phyloP scores from a whole-genome alignment of 2,329 filamentous ascomycete species.

The Penicillium sp. region DNA sequence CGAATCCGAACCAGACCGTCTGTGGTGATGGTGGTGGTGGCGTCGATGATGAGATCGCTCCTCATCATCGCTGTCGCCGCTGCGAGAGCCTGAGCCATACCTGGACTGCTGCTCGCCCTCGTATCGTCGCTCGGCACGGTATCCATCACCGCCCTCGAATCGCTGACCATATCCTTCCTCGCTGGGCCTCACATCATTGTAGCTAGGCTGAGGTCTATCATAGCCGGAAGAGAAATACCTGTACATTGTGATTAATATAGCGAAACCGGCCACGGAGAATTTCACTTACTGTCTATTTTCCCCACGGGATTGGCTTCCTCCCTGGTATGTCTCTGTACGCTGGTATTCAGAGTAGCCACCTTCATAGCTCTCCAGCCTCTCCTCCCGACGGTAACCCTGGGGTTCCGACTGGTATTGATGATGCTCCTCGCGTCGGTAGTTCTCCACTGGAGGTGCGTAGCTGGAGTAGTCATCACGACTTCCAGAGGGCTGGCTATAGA shows the following conservation, averaged over 20 bases:
- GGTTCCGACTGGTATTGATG: constrained; percentile 14
- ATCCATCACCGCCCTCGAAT: constrained; percentile 21
- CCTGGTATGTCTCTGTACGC: constrained; percentile 18
- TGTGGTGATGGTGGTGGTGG: constrained; percentile 22
- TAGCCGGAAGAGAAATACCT: constrained; percentile 24
- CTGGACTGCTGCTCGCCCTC: constrained; percentile 24
- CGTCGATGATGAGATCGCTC: constrained; percentile 18
- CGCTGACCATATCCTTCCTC: constrained; percentile 19
- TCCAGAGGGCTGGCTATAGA: constrained; percentile 15
- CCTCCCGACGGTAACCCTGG: constrained; percentile 18
- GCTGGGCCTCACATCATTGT: constrained; percentile 14
- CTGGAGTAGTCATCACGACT: constrained; percentile 13
- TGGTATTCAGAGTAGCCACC: constrained; percentile 17
- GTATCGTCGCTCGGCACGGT: constrained; percentile 21
- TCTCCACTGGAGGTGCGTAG: constrained; percentile 12
- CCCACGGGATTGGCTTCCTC: constrained; percentile 11
- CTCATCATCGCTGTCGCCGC: constrained; percentile 18
- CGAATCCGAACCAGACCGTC: constrained; percentile 20
- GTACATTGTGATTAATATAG: constrained; percentile 7
- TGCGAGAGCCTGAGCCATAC: constrained; percentile 21
- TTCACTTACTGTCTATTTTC: constrained; percentile 25
- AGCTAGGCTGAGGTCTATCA: constrained; percentile 15
- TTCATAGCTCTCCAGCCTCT: constrained; percentile 18
- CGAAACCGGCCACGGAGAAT: constrained; percentile 7
- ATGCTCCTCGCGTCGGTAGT: constrained; percentile 20